Base-by-base conservation (phyloP, 306 rosid species). In the Chamaecrista fasciculata region DNA sequence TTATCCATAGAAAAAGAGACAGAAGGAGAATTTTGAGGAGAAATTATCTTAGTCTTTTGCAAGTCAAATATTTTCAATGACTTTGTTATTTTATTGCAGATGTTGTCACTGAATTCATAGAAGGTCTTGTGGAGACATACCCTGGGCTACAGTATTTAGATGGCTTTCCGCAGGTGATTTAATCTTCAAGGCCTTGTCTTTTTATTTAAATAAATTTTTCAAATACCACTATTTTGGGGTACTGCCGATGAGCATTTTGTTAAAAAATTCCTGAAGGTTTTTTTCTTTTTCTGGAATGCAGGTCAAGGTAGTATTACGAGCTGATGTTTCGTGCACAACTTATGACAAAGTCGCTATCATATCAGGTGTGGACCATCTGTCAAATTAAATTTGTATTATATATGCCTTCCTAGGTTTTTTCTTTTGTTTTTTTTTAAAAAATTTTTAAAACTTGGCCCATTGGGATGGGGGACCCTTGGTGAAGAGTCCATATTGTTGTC, bases 261-360 rank as follows among this genome's bases (percentile, higher is more conserved):
- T 5, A 23, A 18, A 67, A 36, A 24, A 8, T 55, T 24, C 40
- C 24, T 37, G 36, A 69, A 53, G 42, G 14, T 24, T 31, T 52
- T 69, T 29, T 50, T 0, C 12, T 31, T 66, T 51, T 60, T 65
- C 64, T 60, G 70, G 62, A 71, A 44, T 75, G 66, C 77, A 94
- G 99, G 96, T 94, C 86, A 94, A 94, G 81, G 96, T 94, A 64
- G 99, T 94, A 18, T 57, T 94, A 59, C 99, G 96, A 26, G 92
- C 88, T 9, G 99, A 91, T 84, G 88, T 91, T 77, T 86, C 91
- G 5, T 59, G 83, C 63, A 82, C 80, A 52, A 84, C 89, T 24
- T 86, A 88, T 23, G 71, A 87, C 67, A 94, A 94, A 86, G 99
- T 94, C 68, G 96, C 99, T n/a, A 46, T 91, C 31, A 84, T 94